These are phyloP conservation scores for Dendrobium nobile DNA, from an alignment of 106 monocot species.

Conservation along the genomic window DNA sequence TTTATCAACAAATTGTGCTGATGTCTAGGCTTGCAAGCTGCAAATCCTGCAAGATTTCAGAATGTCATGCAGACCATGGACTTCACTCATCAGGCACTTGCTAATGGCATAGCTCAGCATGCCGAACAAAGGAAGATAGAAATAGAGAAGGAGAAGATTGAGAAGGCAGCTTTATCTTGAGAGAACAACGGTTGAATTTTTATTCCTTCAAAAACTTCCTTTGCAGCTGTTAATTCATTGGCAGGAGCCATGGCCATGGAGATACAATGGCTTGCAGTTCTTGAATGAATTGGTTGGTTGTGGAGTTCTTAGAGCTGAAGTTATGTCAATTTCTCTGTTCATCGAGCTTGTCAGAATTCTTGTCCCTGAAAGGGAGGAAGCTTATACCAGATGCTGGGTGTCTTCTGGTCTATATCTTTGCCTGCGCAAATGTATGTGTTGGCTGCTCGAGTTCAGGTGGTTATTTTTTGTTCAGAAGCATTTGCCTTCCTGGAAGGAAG, in stretches of 20 bases:
- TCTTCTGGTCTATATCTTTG: slow-evolving; percentile 4
- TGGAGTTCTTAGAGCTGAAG: background rate
- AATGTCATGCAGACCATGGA: slow-evolving; percentile 77
- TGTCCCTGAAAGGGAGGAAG: background rate
- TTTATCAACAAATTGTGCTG: background rate
- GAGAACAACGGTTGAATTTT: background rate
- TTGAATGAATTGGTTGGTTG: background rate
- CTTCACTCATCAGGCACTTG: slow-evolving; percentile 69
- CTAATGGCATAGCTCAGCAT: slow-evolving; percentile 70
- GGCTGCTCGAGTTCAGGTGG: background rate
- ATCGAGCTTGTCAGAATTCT: slow-evolving; percentile 3
- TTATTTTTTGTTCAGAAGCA: background rate
- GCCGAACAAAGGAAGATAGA: slow-evolving; percentile 60
- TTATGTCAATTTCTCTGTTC: background rate
- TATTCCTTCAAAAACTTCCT: background rate
- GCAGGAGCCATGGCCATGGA: background rate
- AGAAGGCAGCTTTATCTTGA: slow-evolving; percentile 48
- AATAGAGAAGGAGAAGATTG: slow-evolving; percentile 80
- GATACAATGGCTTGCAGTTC: background rate
- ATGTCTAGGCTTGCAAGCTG: slow-evolving; percentile 57
- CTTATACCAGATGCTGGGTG: slow-evolving; percentile 3
- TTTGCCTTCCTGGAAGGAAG: slow-evolving; percentile 7
- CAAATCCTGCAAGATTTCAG: slow-evolving; percentile 71
- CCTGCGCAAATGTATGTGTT: background rate
- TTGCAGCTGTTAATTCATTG: background rate